These are phyloP conservation scores for Microsporum ferrugineum DNA, from an alignment of 2,329 filamentous ascomycete species.

Conservation along the genomic window DNA sequence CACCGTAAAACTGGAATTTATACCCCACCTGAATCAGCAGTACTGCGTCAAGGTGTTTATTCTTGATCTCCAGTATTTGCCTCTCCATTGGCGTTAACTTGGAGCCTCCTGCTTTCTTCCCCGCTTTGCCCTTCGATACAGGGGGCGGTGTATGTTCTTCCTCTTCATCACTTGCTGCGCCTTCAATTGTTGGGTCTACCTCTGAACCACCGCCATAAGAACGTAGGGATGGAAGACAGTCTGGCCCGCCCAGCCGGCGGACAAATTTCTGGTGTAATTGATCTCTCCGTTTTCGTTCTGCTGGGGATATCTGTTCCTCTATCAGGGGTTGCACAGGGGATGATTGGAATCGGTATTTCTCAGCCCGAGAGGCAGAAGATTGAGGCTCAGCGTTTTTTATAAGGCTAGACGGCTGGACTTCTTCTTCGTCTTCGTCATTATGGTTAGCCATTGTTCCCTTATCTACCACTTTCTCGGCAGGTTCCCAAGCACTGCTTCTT, in stretches of 20 bases:
- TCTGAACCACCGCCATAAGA: constrained; percentile 46
- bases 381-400: constrained; percentile 9
- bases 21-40: constrained; percentile 93
- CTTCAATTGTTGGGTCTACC: constrained; percentile 48
- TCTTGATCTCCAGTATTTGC: constrained; percentile 88
- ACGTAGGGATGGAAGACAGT: constrained; percentile 57
- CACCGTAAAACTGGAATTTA: constrained; percentile 94
- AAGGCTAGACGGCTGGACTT: constrained; percentile 5
- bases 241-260: constrained; percentile 75
- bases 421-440: constrained; percentile 12
- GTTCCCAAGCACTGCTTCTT: constrained; percentile 19
- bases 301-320: constrained; percentile 28
- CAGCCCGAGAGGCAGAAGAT: constrained; percentile 38
- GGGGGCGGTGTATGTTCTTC: constrained; percentile 36
- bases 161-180: constrained; percentile 50
- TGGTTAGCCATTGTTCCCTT: constrained; percentile 2
- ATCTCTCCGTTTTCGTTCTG: constrained; percentile 49
- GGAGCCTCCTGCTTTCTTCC: constrained; percentile 58
- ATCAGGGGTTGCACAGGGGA: constrained; percentile 25
- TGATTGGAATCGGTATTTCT: constrained; percentile 49
- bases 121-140: constrained; percentile 40
- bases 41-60: constrained; percentile 76
- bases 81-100: constrained; percentile 93
- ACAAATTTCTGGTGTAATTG: constrained; percentile 75
- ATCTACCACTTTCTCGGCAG: constrained; percentile 6